phyloP scores from a whole-genome alignment of 257 asterid genomes.

The Jasminum sambac region DNA sequence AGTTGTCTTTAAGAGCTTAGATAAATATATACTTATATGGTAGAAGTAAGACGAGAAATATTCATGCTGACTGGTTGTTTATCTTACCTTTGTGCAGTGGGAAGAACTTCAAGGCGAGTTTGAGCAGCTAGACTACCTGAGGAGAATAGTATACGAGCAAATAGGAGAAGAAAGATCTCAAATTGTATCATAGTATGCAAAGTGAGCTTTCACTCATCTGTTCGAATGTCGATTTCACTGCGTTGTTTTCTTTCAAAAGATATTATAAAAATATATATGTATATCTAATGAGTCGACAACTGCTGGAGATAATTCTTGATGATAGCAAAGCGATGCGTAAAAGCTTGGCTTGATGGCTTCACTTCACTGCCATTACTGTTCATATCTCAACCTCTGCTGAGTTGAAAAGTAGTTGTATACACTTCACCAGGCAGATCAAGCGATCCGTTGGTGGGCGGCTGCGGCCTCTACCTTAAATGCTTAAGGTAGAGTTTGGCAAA shows the following conservation, averaged over 20 bases:
- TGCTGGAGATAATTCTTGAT: too few species aligned
- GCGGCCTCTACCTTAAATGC: too few species aligned
- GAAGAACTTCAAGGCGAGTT: slow-evolving; percentile 82
- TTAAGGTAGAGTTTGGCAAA: too few species aligned
- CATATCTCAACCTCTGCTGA: too few species aligned
- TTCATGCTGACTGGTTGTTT: background rate
- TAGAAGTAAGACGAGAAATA: background rate
- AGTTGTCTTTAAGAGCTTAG: background rate
- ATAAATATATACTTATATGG: background rate
- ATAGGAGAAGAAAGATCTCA: slow-evolving; percentile 27
- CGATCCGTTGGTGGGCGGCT: too few species aligned
- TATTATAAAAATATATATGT: background rate
- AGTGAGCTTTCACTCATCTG: background rate
- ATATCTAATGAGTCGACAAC: too few species aligned
- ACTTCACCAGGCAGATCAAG: too few species aligned
- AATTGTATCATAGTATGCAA: background rate
- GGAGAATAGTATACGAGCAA: slow-evolving; percentile 47
- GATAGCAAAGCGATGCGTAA: too few species aligned
- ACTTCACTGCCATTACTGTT: too few species aligned
- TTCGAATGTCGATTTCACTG: background rate
- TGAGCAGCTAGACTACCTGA: slow-evolving; percentile 81
- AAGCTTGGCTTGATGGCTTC: too few species aligned
- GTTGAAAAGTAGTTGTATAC: too few species aligned
- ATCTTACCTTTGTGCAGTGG: slow-evolving; percentile 64
- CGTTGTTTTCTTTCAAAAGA: background rate